Conservation (phyloP, 306 rosid species). For the Rubus parviflorus region DNA sequence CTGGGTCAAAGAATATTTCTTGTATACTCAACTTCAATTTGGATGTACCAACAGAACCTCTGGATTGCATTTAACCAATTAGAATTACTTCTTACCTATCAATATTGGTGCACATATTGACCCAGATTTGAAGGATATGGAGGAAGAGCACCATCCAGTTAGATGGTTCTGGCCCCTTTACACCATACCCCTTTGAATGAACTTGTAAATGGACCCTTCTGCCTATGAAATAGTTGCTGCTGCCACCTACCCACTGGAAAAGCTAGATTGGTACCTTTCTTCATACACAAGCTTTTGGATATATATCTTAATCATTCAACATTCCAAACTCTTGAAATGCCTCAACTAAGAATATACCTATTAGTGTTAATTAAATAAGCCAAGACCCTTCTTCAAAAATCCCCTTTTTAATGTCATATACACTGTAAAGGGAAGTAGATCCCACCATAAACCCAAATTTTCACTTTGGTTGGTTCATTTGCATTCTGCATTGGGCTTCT, state of each 20-base stretch:
- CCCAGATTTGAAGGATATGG: conserved; percentile 9
- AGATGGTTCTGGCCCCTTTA: conserved; percentile 12
- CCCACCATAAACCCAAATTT: background rate
- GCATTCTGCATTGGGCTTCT: background rate
- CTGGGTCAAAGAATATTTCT: background rate
- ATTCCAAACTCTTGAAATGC: background rate
- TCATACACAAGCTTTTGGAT: conserved; percentile 6
- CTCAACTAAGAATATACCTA: conserved; percentile 1
- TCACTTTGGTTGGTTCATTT: background rate
- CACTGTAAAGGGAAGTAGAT: background rate
- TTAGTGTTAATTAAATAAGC: background rate
- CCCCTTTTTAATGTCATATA: background rate
- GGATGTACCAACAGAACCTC: background rate
- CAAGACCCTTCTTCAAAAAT: background rate
- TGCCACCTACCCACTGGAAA: conserved; percentile 4
- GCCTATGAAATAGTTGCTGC: background rate
- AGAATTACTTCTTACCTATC: conserved; percentile 11
- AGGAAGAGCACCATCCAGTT: conserved; percentile 30
- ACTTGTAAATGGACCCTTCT: background rate
- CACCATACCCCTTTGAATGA: background rate
- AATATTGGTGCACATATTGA: background rate
- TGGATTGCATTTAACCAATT: conserved; percentile 2
- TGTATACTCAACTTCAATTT: background rate
- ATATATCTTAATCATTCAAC: background rate
- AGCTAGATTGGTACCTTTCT: background rate